Evolutionary conservation across 192 early-diverging fungal genomes (phyloP).

Genomic region (Coemansia sp.): DNA sequence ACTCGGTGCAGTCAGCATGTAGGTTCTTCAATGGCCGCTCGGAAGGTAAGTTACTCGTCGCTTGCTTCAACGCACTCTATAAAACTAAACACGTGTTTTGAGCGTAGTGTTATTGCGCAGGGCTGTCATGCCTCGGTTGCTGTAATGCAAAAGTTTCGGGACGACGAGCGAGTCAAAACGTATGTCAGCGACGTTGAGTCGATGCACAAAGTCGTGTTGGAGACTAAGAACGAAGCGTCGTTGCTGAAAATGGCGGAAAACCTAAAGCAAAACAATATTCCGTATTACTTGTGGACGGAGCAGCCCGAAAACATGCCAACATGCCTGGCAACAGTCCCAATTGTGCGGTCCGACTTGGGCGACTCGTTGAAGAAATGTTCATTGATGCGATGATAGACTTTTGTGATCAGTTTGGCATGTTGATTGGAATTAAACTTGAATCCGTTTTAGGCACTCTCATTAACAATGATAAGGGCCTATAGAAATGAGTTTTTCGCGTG

Average conservation of each 20-base stretch:
- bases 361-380: slow-evolving; percentile 53
- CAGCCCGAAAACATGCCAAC: slow-evolving; percentile 76
- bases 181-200: slow-evolving; percentile 62
- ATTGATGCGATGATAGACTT: slow-evolving; percentile 23
- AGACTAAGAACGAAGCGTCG: slow-evolving; percentile 69
- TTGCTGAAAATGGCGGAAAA: slow-evolving; percentile 58
- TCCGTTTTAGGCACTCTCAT: too few relatives aligned
- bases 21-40: slow-evolving; percentile 61
- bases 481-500: too few relatives aligned
- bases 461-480: not conserved
- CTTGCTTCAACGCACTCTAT: too few relatives aligned
- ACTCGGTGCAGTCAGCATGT: slow-evolving; percentile 5
- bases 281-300: slow-evolving; percentile 69
- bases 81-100: not conserved
- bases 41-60: slow-evolving; percentile 57
- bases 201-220: slow-evolving; percentile 77
- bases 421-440: not conserved
- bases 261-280: slow-evolving; percentile 58
- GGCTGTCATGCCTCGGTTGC: slow-evolving; percentile 72
- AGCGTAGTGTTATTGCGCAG: slow-evolving; percentile 67
- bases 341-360: slow-evolving; percentile 54
- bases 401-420: not conserved
- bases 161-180: slow-evolving; percentile 60
- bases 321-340: slow-evolving; percentile 69
- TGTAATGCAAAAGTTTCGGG: slow-evolving; percentile 61